Percentiles rank a stretch among this genome's conserved stretches.
These are phyloP conservation scores for Microsporum ferrugineum DNA, from an alignment of 2,329 filamentous ascomycete genomes.

Conservation along the genomic window DNA sequence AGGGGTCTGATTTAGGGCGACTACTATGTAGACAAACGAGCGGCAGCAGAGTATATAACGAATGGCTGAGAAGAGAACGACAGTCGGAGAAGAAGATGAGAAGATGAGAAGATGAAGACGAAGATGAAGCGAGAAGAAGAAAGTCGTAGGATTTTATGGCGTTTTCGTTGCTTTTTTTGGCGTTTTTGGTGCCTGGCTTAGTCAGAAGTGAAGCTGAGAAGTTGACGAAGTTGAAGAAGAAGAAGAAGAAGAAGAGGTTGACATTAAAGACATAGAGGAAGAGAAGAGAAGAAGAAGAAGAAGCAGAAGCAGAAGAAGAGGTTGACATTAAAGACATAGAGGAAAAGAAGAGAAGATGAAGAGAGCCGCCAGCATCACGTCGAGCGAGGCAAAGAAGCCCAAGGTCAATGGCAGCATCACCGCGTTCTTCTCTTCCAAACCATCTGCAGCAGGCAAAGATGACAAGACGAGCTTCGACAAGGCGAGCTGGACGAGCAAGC, in stretches of 20 bases:
- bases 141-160: no score
- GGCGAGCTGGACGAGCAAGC: constrained; percentile 69
- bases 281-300: not conserved
- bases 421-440: constrained; percentile 60
- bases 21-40: not conserved
- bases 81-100: not conserved
- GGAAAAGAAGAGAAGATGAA: not conserved
- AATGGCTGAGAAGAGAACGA: not conserved
- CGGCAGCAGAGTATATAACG: not conserved
- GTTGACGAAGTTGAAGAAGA: not conserved
- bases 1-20: not conserved
- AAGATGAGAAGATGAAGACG: not conserved
- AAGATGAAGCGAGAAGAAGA: no score
- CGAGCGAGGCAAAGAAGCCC: constrained; percentile 48
- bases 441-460: not conserved
- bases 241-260: not conserved
- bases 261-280: not conserved
- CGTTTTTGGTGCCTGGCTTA: no score
- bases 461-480: constrained; percentile 61
- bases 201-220: not conserved
- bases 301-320: not conserved
- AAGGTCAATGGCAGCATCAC: constrained; percentile 70
- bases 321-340: not conserved
- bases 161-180: no score
- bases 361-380: not conserved